Evolutionary conservation across 2,329 filamentous ascomycete genomes (phyloP).

Genomic region (Cryphonectria carpinicola): DNA sequence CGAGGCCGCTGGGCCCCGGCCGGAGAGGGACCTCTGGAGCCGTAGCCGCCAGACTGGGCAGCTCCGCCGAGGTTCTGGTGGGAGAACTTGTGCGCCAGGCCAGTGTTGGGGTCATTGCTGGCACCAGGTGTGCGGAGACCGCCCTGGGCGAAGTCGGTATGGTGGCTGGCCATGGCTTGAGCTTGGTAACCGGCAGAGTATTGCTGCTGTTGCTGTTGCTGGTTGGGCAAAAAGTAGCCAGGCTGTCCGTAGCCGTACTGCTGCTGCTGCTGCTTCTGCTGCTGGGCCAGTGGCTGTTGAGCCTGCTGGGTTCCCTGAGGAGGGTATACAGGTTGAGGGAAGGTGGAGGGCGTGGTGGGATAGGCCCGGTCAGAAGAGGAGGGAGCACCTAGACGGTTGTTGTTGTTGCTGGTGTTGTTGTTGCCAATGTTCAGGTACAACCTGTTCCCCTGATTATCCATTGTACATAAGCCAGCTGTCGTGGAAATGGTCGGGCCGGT

Average conservation of each 20-base stretch:
- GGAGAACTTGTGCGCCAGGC: slow-evolving; percentile 92
- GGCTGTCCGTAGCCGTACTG: slow-evolving; percentile 45
- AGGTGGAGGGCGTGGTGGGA: slow-evolving; percentile 91
- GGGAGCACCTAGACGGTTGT: slow-evolving; percentile 62
- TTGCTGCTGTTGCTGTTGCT: slow-evolving; percentile 52
- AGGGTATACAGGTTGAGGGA: slow-evolving; percentile 83
- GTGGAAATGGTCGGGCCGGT: slow-evolving; percentile 27
- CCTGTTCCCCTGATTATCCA: slow-evolving; percentile 63
- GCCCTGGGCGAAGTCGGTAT: slow-evolving; percentile 45
- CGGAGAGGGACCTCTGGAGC: slow-evolving; percentile 68
- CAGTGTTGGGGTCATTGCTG: slow-evolving; percentile 82
- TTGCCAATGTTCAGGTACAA: slow-evolving; percentile 70
- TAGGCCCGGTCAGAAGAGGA: slow-evolving; percentile 68
- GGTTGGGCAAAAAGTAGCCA: slow-evolving; percentile 66
- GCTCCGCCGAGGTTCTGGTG: slow-evolving; percentile 87
- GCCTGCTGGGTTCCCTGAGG: slow-evolving; percentile 43
- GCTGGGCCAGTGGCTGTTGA: slow-evolving; percentile 50
- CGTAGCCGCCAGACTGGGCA: slow-evolving; percentile 71
- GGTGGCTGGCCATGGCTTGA: slow-evolving; percentile 48
- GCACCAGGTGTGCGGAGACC: slow-evolving; percentile 57
- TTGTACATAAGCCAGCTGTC: slow-evolving; percentile 39
- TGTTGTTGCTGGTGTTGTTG: slow-evolving; percentile 69
- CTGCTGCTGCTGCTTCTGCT: slow-evolving; percentile 46
- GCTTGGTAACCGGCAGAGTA: slow-evolving; percentile 38
- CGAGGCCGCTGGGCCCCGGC: slow-evolving; percentile 70